A percentile compares a stretch with the other conserved stretches of the same genome.
Conservation (phyloP, 345 rosid genomes). For the Turnera subulata region DNA sequence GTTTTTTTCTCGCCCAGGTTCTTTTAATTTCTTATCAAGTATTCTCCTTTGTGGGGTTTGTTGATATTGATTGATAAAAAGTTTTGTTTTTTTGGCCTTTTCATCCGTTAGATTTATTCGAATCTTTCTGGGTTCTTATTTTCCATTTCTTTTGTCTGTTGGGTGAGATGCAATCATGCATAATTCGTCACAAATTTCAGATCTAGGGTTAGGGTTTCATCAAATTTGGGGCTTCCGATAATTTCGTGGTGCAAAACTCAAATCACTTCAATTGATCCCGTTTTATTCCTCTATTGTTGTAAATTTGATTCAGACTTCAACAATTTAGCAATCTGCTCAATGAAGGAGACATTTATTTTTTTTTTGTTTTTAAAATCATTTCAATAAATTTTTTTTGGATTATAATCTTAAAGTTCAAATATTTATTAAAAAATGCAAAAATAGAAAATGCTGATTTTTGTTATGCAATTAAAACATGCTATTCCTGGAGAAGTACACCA, state of each 20-base stretch:
- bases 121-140: neutral
- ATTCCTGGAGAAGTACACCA: too few relatives aligned
- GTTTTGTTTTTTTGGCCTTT: constrained; percentile 3
- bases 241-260: constrained; percentile 2
- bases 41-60: neutral
- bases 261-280: neutral
- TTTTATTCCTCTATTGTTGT: neutral
- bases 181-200: constrained; percentile 13
- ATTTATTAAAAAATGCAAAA: too few relatives aligned
- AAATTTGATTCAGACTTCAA: constrained; percentile 4
- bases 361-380: constrained; percentile 22
- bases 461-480: too few relatives aligned
- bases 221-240: constrained; percentile 21
- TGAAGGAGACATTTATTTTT: constrained; percentile 12
- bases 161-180: constrained; percentile 8
- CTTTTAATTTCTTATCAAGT: constrained; percentile 7
- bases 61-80: constrained; percentile 4
- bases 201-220: constrained; percentile 34
- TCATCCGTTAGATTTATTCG: constrained; percentile 15
- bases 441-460: too few relatives aligned
- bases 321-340: constrained; percentile 16
- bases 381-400: neutral
- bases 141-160: neutral
- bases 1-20: constrained; percentile 1
- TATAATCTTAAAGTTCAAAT: too few relatives aligned